phyloP scores from a whole-genome alignment of 306 rosid species.

The Dryas alaskensis region DNA sequence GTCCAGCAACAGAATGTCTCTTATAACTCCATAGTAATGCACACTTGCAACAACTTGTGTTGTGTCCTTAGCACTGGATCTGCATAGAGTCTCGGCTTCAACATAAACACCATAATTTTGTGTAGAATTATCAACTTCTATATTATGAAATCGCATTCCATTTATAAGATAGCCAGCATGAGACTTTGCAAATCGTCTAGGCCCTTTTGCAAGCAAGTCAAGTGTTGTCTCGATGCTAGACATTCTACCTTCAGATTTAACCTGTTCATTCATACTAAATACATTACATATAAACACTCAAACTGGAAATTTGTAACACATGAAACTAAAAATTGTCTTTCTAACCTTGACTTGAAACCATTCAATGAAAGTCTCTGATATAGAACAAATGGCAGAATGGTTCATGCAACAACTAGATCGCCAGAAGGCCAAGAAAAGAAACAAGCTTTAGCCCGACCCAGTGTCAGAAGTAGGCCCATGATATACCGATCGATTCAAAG shows the following conservation, averaged over 20 bases:
- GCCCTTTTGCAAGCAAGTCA: not conserved
- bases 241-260: not conserved
- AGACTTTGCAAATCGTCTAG: not conserved
- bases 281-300: no score
- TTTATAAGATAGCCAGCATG: not conserved
- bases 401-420: no score
- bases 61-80: not conserved
- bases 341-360: not conserved
- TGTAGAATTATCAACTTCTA: not conserved
- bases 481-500: no score
- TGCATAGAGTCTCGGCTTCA: not conserved
- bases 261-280: not conserved
- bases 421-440: no score
- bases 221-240: not conserved
- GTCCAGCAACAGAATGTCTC: not conserved
- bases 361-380: not conserved
- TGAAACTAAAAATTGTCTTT: not conserved
- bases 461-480: no score
- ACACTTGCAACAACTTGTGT: not conserved
- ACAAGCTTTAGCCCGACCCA: no score
- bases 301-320: no score
- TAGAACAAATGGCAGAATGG: no score
- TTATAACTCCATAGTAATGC: not conserved
- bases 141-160: not conserved
- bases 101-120: not conserved